Base-by-base conservation (phyloP, 2,329 filamentous ascomycete genomes). In the Fusarium sp. region DNA sequence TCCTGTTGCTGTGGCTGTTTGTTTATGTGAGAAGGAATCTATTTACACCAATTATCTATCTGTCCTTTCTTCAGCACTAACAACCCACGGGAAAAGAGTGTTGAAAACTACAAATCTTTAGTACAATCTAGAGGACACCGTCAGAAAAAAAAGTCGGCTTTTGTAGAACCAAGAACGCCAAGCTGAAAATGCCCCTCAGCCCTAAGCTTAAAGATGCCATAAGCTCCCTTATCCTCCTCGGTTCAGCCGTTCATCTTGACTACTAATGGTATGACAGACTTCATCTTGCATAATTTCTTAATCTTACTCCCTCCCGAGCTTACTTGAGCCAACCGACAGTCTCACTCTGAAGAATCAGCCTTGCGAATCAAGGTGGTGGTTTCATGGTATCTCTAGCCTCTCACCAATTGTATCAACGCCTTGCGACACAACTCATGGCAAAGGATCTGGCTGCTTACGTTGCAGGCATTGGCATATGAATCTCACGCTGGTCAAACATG, bases 171-270 rank as follows among this genome's bases (percentile, higher is more conserved):
- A 63, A 62, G 49, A 51, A 58, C 35, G 33, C 49, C 51, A 52
- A 48, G 63, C 57, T 60, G 39, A 55, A 66, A 31, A 41, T 47
- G 56, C 35, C 64, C 55, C 52, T 76, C 66, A 64, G 74, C 65
- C 60, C 65, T 69, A 70, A 52, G 38, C 67, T 67, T 57, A 24
- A 51, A 42, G 35, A 45, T 62, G 41, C 47, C 63, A 54, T 66
- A 52, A 64, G 42, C 58, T 58, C 45, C 39, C 49, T 54, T 54
- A 35, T 57, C 44, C n/a, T 47, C 45, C 59, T 42, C 54, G 33
- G 39, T 44, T 41, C 44, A 36, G 24, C 35, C 52, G 24, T 48
- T 45, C 42, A 42, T 55, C 28, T 45, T 42, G 20, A 24, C 31
- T 63, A 28, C 54, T 63, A 35, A 22, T 62, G 58, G 51, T 66